Evolutionary conservation across 768 basidiomycete species (phyloP).

Genomic region (Serpula lacrymans): DNA sequence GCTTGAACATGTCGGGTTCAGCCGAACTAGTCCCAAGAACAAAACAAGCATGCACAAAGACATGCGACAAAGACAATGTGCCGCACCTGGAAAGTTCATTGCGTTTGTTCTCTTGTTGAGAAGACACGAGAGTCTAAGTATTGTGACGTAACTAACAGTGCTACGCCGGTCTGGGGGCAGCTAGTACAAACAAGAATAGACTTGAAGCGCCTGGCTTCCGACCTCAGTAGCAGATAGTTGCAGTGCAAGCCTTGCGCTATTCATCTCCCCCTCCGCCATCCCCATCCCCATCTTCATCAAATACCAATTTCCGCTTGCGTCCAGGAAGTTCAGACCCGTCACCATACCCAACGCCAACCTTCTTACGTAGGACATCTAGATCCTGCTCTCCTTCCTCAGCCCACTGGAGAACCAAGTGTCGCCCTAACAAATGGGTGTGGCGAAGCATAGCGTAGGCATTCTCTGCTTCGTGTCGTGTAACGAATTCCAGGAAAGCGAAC

Average conservation of each 20-base stretch:
- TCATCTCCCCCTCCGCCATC: constrained; percentile 20
- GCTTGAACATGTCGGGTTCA: too few species aligned
- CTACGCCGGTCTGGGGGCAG: too few species aligned
- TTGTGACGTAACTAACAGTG: too few species aligned
- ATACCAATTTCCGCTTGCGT: constrained; percentile 63
- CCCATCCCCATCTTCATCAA: constrained; percentile 40
- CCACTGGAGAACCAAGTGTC: constrained; percentile 96
- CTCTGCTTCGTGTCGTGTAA: constrained; percentile 85
- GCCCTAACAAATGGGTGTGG: constrained; percentile 93
- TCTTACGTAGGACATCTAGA: constrained; percentile 69
- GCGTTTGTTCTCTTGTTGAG: too few species aligned
- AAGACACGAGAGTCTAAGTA: too few species aligned
- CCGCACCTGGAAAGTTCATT: too few species aligned
- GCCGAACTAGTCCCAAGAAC: too few species aligned
- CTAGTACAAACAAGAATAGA: too few species aligned
- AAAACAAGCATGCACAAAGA: too few species aligned
- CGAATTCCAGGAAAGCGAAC: constrained; percentile 96
- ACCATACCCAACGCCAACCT: constrained; percentile 76
- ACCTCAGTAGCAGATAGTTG: too few species aligned
- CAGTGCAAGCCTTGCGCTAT: not conserved
- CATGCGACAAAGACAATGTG: too few species aligned
- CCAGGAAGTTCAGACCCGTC: constrained; percentile 70
- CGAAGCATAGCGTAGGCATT: constrained; percentile 81
- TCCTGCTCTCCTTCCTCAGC: constrained; percentile 82
- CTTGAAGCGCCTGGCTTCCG: too few species aligned